Percentiles rank a stretch among this genome's conserved stretches.
Evolutionary conservation across 352 stramenopile genomes (phyloP).

Genomic region (Pythium coloratum): DNA sequence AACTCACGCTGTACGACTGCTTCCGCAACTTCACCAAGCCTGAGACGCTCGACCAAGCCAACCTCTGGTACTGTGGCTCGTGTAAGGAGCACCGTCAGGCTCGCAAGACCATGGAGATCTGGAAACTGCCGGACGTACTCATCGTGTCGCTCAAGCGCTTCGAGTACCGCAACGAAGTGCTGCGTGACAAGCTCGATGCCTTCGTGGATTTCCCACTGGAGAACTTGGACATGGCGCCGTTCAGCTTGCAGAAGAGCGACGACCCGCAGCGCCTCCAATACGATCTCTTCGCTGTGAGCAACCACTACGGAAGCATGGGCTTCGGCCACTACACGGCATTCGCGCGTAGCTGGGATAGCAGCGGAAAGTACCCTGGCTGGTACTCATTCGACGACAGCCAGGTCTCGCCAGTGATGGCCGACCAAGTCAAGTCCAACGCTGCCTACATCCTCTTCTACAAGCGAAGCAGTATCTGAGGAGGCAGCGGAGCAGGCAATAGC

Average conservation of each 20-base stretch:
- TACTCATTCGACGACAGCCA: slow-evolving; percentile 87
- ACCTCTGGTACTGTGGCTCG: slow-evolving; percentile 83
- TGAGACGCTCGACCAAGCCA: slow-evolving; percentile 80
- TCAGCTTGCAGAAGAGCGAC: slow-evolving; percentile 58
- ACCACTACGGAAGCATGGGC: slow-evolving; percentile 89
- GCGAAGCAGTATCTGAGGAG: slow-evolving; percentile 25
- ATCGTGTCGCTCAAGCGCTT: slow-evolving; percentile 89
- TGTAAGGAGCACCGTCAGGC: slow-evolving; percentile 81
- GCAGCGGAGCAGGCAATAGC: not conserved
- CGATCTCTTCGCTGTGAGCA: slow-evolving; percentile 88
- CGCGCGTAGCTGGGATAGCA: slow-evolving; percentile 66
- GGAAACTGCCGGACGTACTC: slow-evolving; percentile 76
- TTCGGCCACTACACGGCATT: slow-evolving; percentile 92
- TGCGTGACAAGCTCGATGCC: slow-evolving; percentile 82
- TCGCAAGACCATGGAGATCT: slow-evolving; percentile 82
- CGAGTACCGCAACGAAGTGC: slow-evolving; percentile 82
- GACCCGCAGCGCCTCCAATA: slow-evolving; percentile 57
- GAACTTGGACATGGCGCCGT: slow-evolving; percentile 77
- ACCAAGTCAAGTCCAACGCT: slow-evolving; percentile 74
- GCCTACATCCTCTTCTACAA: slow-evolving; percentile 92
- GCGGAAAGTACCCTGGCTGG: slow-evolving; percentile 66
- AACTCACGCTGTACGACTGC: slow-evolving; percentile 70
- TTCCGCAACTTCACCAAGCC: slow-evolving; percentile 87
- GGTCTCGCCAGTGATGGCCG: slow-evolving; percentile 51
- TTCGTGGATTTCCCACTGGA: slow-evolving; percentile 89